phyloP scores from a whole-genome alignment of 768 basidiomycete genomes.

The Suillus tomentosus region DNA sequence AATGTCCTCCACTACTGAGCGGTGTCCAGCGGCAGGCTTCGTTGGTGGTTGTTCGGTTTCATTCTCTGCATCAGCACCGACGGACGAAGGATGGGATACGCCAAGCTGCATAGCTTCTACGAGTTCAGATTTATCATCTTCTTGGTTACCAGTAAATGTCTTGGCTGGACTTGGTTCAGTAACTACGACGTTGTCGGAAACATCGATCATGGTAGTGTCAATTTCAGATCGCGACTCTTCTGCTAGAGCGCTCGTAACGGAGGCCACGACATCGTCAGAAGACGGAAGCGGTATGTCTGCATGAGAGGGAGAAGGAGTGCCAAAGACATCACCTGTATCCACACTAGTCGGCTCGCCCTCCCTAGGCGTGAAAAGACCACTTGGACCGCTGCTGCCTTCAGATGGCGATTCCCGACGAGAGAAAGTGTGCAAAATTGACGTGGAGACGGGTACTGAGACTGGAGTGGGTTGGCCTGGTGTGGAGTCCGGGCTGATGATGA shows the following conservation, averaged over 20 bases:
- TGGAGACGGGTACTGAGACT: constrained; percentile 21
- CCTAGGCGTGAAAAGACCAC: constrained; percentile 43
- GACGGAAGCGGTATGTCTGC: neutral
- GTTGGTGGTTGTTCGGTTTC: neutral
- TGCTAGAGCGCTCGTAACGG: constrained; percentile 7
- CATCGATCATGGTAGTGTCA: too few species aligned
- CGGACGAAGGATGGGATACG: neutral
- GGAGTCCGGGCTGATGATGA: constrained; percentile 19
- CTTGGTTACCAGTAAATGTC: neutral
- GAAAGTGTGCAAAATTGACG: constrained; percentile 25
- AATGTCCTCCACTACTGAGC: neutral
- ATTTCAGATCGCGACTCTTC: constrained; percentile 1
- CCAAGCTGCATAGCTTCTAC: neutral
- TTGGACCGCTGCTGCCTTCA: constrained; percentile 15
- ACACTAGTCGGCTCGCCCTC: constrained; percentile 13
- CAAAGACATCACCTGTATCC: constrained; percentile 2
- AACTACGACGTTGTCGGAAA: neutral
- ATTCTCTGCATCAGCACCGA: neutral
- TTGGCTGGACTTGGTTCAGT: neutral
- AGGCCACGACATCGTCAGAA: constrained; percentile 6
- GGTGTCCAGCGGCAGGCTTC: neutral
- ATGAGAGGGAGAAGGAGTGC: constrained; percentile 2
- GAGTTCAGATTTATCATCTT: neutral
- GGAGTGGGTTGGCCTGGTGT: constrained; percentile 14
- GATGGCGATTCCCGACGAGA: constrained; percentile 13